These are phyloP conservation scores for Zygotorulaspora chibaensis DNA, from an alignment of 805 yeast genomes.

Conservation along the genomic window DNA sequence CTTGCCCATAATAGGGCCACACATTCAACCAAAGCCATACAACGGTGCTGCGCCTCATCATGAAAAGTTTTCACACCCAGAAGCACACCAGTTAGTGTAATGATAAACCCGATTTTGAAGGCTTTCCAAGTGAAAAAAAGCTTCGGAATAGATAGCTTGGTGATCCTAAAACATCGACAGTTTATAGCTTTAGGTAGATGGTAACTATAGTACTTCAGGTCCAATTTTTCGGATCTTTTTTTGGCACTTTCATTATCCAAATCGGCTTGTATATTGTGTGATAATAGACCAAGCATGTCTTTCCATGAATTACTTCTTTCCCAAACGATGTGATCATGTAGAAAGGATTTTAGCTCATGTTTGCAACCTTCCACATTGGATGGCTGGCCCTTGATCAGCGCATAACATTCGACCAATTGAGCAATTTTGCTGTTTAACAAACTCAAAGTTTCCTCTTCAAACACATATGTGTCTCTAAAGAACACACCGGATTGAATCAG, in stretches of 20 bases:
- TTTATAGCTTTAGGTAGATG: conserved; percentile 32
- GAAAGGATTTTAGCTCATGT: conserved; percentile 52
- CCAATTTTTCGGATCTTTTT: conserved; percentile 20
- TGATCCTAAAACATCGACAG: conserved; percentile 25
- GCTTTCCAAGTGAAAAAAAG: conserved; percentile 46
- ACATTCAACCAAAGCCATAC: conserved; percentile 62
- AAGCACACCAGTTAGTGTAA: conserved; percentile 49
- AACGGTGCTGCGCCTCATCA: conserved; percentile 56
- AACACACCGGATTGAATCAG: conserved; percentile 45
- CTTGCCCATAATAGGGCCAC: conserved; percentile 86
- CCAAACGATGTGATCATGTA: conserved; percentile 93
- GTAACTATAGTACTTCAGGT: conserved; percentile 33
- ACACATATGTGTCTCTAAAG: conserved; percentile 50
- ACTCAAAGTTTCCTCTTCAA: conserved; percentile 44
- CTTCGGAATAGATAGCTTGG: conserved; percentile 43
- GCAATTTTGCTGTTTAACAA: conserved; percentile 52
- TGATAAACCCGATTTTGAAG: conserved; percentile 45
- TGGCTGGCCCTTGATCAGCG: conserved; percentile 41
- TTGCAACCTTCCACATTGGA: conserved; percentile 41
- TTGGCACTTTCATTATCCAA: conserved; percentile 11
- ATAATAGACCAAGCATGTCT: conserved; percentile 80
- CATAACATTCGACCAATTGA: conserved; percentile 50
- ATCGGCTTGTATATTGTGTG: conserved; percentile 41
- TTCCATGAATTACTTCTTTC: conserved; percentile 96
- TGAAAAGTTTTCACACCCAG: conserved; percentile 58